Conservation (phyloP, 1,139 yeast genomes). For the Sugiyamaella sp. region DNA sequence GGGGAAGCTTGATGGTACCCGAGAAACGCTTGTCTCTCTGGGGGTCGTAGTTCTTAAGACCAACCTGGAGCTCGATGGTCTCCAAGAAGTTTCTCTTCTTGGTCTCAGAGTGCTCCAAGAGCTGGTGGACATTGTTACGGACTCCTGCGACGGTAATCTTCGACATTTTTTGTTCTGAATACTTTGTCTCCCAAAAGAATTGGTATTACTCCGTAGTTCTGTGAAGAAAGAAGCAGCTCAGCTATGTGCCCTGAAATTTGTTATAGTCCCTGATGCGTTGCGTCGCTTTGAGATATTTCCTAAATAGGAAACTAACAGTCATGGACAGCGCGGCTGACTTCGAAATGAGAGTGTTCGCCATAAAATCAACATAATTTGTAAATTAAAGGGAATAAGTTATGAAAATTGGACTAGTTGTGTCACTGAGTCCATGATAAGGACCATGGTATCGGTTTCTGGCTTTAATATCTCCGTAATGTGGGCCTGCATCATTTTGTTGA, state of each 20-base stretch:
- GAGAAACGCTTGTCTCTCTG: slow-evolving; percentile 99
- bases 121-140: slow-evolving; percentile 94
- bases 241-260: slow-evolving; percentile 7
- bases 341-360: too few relatives aligned
- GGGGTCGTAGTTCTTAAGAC: slow-evolving; percentile 99
- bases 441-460: too few relatives aligned
- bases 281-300: neutral
- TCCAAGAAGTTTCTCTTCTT: slow-evolving; percentile 99
- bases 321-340: too few relatives aligned
- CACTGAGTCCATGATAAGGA: too few relatives aligned
- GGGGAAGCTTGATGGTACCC: slow-evolving; percentile 98
- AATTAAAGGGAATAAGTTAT: too few relatives aligned
- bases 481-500: too few relatives aligned
- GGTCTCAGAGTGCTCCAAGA: slow-evolving; percentile 92
- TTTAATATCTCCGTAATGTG: too few relatives aligned
- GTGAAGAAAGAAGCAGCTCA: slow-evolving; percentile 12
- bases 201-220: slow-evolving; percentile 22
- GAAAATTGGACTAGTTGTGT: too few relatives aligned
- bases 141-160: slow-evolving; percentile 91
- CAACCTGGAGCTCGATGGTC: slow-evolving; percentile 99
- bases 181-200: slow-evolving; percentile 21
- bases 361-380: too few relatives aligned
- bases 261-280: neutral
- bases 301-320: slow-evolving; percentile 13
- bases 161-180: slow-evolving; percentile 61